Evolutionary conservation across 352 stramenopile genomes (phyloP).

Genomic region (Pythium oligandrum): DNA sequence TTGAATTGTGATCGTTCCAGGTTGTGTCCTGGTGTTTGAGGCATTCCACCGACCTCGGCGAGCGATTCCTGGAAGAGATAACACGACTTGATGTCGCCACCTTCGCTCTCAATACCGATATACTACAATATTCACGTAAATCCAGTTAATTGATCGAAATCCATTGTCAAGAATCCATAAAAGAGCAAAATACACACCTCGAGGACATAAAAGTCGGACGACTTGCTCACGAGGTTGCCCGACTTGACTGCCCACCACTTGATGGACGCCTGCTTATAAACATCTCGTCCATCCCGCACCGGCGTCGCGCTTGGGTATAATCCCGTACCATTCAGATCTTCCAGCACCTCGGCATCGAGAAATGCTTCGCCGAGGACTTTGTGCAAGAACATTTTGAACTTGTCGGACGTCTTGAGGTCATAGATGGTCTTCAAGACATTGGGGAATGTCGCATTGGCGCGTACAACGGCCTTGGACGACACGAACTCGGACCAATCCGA

Average conservation of each 20-base stretch:
- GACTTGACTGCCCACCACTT: conserved; percentile 90
- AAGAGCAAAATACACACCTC: conserved; percentile 22
- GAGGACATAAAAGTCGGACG: conserved; percentile 82
- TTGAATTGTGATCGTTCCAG: conserved; percentile 83
- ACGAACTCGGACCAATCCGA: conserved; percentile 86
- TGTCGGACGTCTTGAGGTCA: conserved; percentile 77
- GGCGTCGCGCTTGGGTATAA: conserved; percentile 74
- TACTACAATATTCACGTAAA: conserved; percentile 28
- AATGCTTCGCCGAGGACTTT: conserved; percentile 80
- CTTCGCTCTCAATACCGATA: conserved; percentile 74
- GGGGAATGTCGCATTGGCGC: conserved; percentile 69
- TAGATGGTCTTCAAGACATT: conserved; percentile 84
- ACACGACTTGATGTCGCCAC: conserved; percentile 72
- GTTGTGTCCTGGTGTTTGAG: conserved; percentile 72
- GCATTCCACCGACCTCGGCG: conserved; percentile 77
- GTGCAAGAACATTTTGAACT: conserved; percentile 82
- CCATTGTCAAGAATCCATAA: too few species aligned
- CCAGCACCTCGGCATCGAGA: conserved; percentile 79
- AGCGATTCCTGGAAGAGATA: conserved; percentile 86
- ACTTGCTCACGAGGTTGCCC: conserved; percentile 68
- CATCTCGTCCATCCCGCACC: conserved; percentile 53
- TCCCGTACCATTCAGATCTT: conserved; percentile 76
- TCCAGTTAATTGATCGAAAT: too few species aligned
- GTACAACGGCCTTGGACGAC: conserved; percentile 75
- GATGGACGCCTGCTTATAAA: conserved; percentile 85